Evolutionary conservation across 164 flowering plant species (phyloP).

Genomic region (Aristolochia californica): DNA sequence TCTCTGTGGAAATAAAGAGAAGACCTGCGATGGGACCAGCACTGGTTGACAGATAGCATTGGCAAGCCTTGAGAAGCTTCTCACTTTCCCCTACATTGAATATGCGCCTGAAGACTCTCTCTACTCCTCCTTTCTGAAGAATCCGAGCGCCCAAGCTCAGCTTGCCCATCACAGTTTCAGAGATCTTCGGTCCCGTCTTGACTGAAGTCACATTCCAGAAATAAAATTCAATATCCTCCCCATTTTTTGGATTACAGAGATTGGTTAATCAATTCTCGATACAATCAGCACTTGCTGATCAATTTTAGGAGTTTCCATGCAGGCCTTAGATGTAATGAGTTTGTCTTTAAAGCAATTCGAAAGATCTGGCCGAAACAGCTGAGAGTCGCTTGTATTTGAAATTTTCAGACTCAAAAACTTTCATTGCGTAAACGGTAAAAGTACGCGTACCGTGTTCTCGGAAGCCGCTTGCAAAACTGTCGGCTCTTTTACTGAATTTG

Average conservation of each 20-base stretch:
- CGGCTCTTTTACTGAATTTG: slow-evolving; percentile 31
- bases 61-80: slow-evolving; percentile 34
- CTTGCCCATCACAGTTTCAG: slow-evolving; percentile 38
- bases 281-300: too few relatives aligned
- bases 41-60: slow-evolving; percentile 44
- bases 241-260: too few relatives aligned
- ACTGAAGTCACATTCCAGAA: slow-evolving; percentile 18
- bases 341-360: too few relatives aligned
- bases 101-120: slow-evolving; percentile 23
- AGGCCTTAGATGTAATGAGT: too few relatives aligned
- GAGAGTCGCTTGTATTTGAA: too few relatives aligned
- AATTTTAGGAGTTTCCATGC: too few relatives aligned
- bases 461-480: slow-evolving; percentile 27
- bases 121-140: slow-evolving; percentile 33
- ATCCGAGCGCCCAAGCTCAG: slow-evolving; percentile 39
- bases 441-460: slow-evolving; percentile 42
- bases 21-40: slow-evolving; percentile 52
- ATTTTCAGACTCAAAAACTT: too few relatives aligned
- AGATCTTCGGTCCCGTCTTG: slow-evolving; percentile 30
- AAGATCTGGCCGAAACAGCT: too few relatives aligned
- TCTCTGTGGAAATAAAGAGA: slow-evolving; percentile 38
- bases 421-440: background rate
- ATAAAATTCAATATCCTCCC: background rate
- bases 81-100: slow-evolving; percentile 31
- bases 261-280: too few relatives aligned